Evolutionary conservation across 305 asterid genomes (phyloP).

Genomic region (Solanum hybrid): DNA sequence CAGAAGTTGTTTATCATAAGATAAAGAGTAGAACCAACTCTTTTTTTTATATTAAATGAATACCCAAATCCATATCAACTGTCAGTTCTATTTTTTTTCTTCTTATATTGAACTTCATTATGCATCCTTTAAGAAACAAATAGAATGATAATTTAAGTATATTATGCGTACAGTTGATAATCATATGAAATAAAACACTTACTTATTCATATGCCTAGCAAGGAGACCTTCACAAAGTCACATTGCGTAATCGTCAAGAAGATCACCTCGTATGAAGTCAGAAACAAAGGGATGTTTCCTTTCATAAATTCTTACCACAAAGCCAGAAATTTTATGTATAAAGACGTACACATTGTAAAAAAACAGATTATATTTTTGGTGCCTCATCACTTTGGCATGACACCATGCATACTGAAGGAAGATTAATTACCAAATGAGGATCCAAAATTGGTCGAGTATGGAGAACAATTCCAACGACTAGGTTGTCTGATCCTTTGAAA

Average conservation of each 20-base stretch:
- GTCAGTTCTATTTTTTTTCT: no score
- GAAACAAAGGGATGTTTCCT: not conserved
- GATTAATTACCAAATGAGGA: not conserved
- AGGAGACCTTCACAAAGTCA: not conserved
- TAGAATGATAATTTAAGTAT: no score
- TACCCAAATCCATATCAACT: not conserved
- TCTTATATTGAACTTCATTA: not conserved
- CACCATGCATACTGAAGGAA: no score
- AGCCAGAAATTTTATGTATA: not conserved
- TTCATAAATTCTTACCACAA: not conserved
- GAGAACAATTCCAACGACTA: not conserved
- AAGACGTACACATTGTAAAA: not conserved
- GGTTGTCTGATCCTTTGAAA: not conserved
- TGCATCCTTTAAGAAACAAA: not conserved
- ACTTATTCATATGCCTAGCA: not conserved
- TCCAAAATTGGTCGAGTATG: not conserved
- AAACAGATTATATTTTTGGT: no score
- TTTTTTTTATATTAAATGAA: no score
- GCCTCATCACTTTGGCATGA: not conserved
- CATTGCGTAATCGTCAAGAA: no score
- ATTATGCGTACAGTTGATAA: not conserved
- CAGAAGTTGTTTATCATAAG: not conserved
- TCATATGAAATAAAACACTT: not conserved
- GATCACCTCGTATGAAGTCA: not conserved
- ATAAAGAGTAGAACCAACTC: not conserved